Conservation (phyloP, 495 filamentous ascomycete genomes). For the Wilcoxina mikolae region DNA sequence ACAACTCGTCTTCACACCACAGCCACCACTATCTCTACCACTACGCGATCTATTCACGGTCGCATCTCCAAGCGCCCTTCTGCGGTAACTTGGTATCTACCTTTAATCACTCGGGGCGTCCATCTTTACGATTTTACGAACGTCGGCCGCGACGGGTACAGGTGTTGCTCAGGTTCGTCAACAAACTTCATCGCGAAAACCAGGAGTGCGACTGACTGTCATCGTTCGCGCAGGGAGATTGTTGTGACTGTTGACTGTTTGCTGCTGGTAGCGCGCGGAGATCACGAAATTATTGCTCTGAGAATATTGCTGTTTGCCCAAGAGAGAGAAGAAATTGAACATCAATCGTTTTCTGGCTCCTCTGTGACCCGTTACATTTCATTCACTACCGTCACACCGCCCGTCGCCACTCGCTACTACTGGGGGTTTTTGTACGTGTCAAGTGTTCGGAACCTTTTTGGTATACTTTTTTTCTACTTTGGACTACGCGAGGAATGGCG, state of each 20-base stretch:
- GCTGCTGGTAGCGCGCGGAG: slow-evolving; percentile 3
- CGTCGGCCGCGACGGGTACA: neutral
- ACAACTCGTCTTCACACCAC: too few relatives aligned
- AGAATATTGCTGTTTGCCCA: slow-evolving; percentile 3
- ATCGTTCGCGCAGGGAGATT: slow-evolving; percentile 4
- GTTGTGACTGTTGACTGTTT: slow-evolving; percentile 5
- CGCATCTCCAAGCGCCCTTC: neutral
- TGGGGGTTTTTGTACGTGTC: neutral
- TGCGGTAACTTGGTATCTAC: neutral
- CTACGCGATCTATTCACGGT: neutral
- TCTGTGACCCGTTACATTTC: slow-evolving; percentile 7
- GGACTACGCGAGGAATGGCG: neutral
- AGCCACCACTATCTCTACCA: too few relatives aligned
- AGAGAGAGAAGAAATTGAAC: slow-evolving; percentile 7
- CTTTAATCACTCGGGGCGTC: too few relatives aligned
- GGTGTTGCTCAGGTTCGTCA: slow-evolving; percentile 1
- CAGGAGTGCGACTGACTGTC: neutral
- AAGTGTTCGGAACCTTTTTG: neutral
- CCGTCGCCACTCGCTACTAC: neutral
- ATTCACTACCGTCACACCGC: slow-evolving; percentile 1
- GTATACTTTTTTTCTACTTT: neutral
- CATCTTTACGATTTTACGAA: neutral
- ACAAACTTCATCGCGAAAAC: neutral
- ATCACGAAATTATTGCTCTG: neutral
- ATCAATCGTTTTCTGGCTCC: slow-evolving; percentile 5